Conservation (phyloP, 768 basidiomycete genomes). For the Melanogaster broomeanus region DNA sequence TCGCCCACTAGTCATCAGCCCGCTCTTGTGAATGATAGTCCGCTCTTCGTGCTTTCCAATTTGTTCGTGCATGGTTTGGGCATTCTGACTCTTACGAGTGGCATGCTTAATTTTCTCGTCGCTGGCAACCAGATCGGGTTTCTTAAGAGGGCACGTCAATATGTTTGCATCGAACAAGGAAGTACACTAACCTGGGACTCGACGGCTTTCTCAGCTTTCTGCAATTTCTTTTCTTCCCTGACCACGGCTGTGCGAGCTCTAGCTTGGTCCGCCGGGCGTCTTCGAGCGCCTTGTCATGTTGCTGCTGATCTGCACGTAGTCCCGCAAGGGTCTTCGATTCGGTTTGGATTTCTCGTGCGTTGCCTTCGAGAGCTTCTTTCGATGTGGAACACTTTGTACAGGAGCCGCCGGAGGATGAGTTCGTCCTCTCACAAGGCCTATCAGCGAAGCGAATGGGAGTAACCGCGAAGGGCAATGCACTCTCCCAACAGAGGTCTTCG, state of each 20-base stretch:
- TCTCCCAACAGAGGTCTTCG: constrained; percentile 71
- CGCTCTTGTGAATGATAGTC: no score
- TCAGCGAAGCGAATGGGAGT: neutral
- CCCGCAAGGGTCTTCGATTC: constrained; percentile 73
- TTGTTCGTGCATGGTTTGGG: constrained; percentile 60
- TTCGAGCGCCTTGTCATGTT: constrained; percentile 71
- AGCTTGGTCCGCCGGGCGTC: constrained; percentile 79
- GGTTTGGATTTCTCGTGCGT: constrained; percentile 65
- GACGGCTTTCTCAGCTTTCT: constrained; percentile 86
- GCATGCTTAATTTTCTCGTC: constrained; percentile 91
- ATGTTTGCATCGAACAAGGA: neutral
- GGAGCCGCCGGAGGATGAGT: constrained; percentile 74
- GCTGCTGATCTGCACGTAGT: constrained; percentile 67
- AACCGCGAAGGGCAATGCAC: constrained; percentile 40
- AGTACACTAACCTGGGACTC: constrained; percentile 68
- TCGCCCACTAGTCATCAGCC: no score
- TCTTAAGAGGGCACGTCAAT: constrained; percentile 45
- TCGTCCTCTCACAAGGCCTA: constrained; percentile 57
- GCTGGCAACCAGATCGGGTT: constrained; percentile 79
- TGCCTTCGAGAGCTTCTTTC: constrained; percentile 77
- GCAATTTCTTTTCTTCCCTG: constrained; percentile 85
- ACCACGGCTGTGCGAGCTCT: constrained; percentile 71
- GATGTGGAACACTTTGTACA: constrained; percentile 91
- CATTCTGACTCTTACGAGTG: constrained; percentile 73
- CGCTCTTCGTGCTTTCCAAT: constrained; percentile 60